phyloP scores from a whole-genome alignment of 2,329 filamentous ascomycete species.

The Clarireedia monteithiana region DNA sequence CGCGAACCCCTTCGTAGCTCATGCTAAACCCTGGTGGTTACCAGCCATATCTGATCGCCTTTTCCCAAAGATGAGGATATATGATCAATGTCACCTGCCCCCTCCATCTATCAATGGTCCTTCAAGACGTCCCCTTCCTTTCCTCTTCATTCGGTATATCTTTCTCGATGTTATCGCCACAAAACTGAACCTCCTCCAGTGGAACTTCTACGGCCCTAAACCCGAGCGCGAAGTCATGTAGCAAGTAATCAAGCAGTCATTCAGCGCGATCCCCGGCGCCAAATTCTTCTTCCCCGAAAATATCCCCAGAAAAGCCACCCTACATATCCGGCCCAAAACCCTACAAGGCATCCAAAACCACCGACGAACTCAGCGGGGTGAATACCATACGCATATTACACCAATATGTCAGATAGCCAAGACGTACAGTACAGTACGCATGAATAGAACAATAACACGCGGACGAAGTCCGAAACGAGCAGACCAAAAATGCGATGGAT shows the following conservation, averaged over 20 bases:
- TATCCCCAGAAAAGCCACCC: constrained; percentile 24
- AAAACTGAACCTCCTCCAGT: constrained; percentile 36
- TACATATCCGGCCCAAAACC: too few species aligned
- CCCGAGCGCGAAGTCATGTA: constrained; percentile 29
- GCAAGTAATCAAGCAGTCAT: constrained; percentile 25
- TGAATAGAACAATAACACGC: constrained; percentile 32
- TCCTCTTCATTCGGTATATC: too few species aligned
- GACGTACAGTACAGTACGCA: constrained; percentile 34
- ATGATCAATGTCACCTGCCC: constrained; percentile 39
- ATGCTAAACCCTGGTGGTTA: constrained; percentile 45
- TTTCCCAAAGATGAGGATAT: constrained; percentile 31
- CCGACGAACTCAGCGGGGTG: constrained; percentile 35
- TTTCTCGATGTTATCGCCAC: too few species aligned
- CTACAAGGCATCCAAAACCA: constrained; percentile 23
- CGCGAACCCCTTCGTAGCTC: constrained; percentile 25
- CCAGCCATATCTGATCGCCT: constrained; percentile 37
- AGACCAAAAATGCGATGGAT: constrained; percentile 39
- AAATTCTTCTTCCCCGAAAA: constrained; percentile 27
- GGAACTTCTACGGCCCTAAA: constrained; percentile 38
- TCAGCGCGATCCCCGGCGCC: constrained; percentile 25
- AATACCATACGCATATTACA: constrained; percentile 40
- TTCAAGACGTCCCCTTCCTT: constrained; percentile 36
- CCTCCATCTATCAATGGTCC: constrained; percentile 33
- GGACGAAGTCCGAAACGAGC: constrained; percentile 36
- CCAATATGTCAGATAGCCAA: constrained; percentile 38